These are phyloP conservation scores for Eucalyptus tenuipes DNA, from an alignment of 345 rosid genomes.

Conservation along the genomic window DNA sequence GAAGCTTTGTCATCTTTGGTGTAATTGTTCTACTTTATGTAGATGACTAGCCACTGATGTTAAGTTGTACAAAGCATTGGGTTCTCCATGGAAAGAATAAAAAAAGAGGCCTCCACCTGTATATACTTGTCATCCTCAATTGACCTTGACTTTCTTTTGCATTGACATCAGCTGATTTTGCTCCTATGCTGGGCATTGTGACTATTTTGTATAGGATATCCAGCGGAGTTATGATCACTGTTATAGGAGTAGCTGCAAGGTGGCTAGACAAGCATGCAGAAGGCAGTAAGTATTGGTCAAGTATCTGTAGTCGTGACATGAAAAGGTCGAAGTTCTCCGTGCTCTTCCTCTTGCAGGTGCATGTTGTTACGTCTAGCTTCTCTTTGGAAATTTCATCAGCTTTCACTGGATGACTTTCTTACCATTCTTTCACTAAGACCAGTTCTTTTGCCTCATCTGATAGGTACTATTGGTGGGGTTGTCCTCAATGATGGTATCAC, in stretches of 20 bases:
- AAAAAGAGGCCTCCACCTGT: background rate
- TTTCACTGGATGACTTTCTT: background rate
- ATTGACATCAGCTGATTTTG: background rate
- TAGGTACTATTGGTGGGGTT: constrained; percentile 74
- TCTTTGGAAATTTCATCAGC: background rate
- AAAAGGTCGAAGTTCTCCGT: constrained; percentile 33
- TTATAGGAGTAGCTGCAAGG: constrained; percentile 59
- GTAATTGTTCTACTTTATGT: background rate
- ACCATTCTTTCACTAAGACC: background rate
- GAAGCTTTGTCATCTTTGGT: background rate
- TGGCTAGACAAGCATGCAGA: constrained; percentile 59
- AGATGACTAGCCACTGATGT: background rate
- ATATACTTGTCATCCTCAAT: background rate
- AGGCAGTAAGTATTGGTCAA: constrained; percentile 63
- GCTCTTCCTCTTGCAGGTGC: constrained; percentile 69
- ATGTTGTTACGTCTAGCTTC: background rate
- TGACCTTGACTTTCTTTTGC: background rate
- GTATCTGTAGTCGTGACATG: constrained; percentile 37
- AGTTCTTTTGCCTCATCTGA: background rate
- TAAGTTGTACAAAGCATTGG: background rate
- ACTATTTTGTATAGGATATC: constrained; percentile 34
- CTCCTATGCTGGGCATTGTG: background rate
- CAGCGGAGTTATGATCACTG: constrained; percentile 62
- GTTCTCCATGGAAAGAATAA: background rate
- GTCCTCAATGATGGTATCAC: constrained; percentile 65